A percentile compares a stretch with the other conserved stretches of the same genome.
These are phyloP conservation scores for Xylariaceae sp. DNA, from an alignment of 2,329 filamentous ascomycete genomes.

Conservation along the genomic window DNA sequence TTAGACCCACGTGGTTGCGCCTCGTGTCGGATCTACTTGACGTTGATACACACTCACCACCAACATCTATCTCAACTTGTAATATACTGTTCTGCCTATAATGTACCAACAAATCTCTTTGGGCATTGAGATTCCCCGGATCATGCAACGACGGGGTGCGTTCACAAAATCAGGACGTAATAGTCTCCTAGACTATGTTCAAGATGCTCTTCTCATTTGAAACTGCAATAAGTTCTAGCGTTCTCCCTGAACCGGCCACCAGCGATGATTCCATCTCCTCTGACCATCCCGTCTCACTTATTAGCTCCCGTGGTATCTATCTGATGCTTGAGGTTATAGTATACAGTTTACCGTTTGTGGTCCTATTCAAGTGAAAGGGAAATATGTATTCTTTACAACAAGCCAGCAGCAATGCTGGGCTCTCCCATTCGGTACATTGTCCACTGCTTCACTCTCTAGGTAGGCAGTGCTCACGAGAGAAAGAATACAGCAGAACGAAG, in stretches of 20 bases:
- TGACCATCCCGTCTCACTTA: conserved; percentile 8
- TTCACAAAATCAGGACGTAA: not conserved
- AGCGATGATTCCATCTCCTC: conserved; percentile 13
- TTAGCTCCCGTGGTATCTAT: conserved; percentile 17
- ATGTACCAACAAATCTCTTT: conserved; percentile 9
- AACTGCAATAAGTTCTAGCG: conserved; percentile 5
- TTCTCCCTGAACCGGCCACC: conserved; percentile 11
- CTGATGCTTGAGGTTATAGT: conserved; percentile 16
- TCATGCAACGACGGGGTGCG: not conserved
- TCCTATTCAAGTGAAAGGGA: not conserved
- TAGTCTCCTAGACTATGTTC: not conserved
- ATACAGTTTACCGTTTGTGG: conserved; percentile 16
- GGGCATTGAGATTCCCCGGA: not conserved
- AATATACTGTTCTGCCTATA: conserved; percentile 14
- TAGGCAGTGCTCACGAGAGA: conserved; percentile 7
- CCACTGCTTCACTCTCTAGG: conserved; percentile 6
- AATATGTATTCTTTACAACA: conserved; percentile 13
- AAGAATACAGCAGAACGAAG: not conserved
- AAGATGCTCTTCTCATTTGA: conserved; percentile 7
- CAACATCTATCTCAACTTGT: conserved; percentile 5
- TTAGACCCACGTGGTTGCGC: not conserved
- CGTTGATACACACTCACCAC: not conserved
- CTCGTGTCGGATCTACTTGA: conserved; percentile 1
- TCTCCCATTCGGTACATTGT: conserved; percentile 8
- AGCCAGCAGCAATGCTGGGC: conserved; percentile 8